phyloP scores from a whole-genome alignment of 2,329 filamentous ascomycete species.

The Chaetomium globosum region DNA sequence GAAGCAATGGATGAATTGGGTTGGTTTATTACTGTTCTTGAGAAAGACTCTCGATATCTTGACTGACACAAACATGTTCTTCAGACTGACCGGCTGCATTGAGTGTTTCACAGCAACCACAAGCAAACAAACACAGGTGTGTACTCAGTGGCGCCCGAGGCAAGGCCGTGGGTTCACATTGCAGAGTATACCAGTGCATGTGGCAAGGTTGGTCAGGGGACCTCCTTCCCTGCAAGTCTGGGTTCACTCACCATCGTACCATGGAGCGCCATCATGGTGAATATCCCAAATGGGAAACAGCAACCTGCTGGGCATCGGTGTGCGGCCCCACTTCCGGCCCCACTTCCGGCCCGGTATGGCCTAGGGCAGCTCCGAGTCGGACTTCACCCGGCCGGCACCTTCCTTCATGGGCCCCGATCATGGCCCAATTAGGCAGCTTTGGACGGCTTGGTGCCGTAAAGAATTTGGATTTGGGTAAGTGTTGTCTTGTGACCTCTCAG shows the following conservation, averaged over 20 bases:
- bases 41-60: not conserved
- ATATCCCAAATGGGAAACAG: conserved; percentile 10
- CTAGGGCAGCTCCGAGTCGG: conserved; percentile 1
- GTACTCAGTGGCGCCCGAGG: not conserved
- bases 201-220: not conserved
- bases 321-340: conserved; percentile 9
- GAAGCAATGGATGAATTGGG: no score
- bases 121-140: no score
- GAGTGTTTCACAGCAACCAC: no score
- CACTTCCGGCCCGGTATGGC: conserved; percentile 3
- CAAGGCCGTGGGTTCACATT: no score
- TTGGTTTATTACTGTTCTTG: not conserved
- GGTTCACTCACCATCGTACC: not conserved
- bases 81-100: not conserved
- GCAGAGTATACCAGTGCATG: no score
- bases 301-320: not conserved
- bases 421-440: not conserved
- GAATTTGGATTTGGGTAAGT: not conserved
- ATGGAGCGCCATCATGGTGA: not conserved
- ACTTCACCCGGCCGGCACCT: conserved; percentile 13
- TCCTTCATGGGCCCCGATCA: conserved; percentile 7
- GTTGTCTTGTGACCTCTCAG: not conserved
- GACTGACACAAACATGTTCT: not conserved
- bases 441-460: not conserved
- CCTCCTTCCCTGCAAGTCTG: not conserved